phyloP scores from a whole-genome alignment of 2,329 filamentous ascomycete species.

The Eutypa lata region DNA sequence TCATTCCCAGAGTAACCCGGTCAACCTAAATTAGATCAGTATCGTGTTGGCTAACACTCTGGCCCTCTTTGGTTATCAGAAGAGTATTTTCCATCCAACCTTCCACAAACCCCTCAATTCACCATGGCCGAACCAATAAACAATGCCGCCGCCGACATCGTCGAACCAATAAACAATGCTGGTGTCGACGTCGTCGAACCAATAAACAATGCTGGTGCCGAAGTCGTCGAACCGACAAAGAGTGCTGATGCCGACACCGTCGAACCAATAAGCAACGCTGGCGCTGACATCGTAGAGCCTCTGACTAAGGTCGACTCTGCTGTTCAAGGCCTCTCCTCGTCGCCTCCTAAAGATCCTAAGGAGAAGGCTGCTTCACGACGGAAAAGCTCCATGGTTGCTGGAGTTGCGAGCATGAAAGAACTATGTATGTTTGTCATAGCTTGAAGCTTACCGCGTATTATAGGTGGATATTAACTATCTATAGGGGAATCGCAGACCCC shows the following conservation, averaged over 20 bases:
- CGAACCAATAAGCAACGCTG: slow-evolving; percentile 12
- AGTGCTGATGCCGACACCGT: too few relatives aligned
- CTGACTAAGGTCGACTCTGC: slow-evolving; percentile 90
- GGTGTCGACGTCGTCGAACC: not conserved
- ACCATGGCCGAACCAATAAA: slow-evolving; percentile 5
- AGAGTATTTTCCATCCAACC: not conserved
- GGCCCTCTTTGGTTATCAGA: not conserved
- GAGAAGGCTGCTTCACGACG: slow-evolving; percentile 64
- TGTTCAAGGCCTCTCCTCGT: slow-evolving; percentile 72
- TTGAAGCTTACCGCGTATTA: too few relatives aligned
- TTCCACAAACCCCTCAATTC: slow-evolving; percentile 1
- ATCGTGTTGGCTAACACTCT: not conserved
- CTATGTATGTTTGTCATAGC: slow-evolving; percentile 73
- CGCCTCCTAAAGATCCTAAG: slow-evolving; percentile 65
- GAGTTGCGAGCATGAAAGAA: slow-evolving; percentile 80
- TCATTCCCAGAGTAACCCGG: too few relatives aligned
- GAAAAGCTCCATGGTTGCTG: slow-evolving; percentile 68
- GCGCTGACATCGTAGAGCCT: slow-evolving; percentile 36
- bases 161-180: not conserved
- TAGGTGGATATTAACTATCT: too few relatives aligned
- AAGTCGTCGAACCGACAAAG: slow-evolving; percentile 42
- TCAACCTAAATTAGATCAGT: too few relatives aligned
- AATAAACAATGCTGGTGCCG: slow-evolving; percentile 12
- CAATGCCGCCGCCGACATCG: not conserved
- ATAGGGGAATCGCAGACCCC: too few relatives aligned